A percentile compares a stretch with the other conserved stretches of the same genome.
phyloP scores from a whole-genome alignment of 257 asterid species.

The Striga asiatica region DNA sequence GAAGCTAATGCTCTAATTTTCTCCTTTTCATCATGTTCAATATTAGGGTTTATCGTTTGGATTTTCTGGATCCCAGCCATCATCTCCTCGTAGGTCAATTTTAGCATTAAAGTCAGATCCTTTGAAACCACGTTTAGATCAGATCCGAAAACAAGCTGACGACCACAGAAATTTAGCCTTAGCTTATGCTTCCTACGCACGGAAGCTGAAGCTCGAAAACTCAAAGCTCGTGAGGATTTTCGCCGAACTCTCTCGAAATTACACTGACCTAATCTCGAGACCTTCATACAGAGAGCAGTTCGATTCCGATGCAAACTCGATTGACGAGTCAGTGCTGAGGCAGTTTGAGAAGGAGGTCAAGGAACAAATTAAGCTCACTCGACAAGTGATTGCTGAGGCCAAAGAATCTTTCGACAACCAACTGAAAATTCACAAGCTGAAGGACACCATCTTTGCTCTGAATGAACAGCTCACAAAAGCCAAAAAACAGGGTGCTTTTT shows the following conservation, averaged over 20 bases:
- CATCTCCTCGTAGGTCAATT: conserved; percentile 33
- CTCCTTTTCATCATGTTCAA: neutral
- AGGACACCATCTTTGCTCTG: conserved; percentile 57
- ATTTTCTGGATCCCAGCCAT: conserved; percentile 24
- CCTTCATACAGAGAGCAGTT: conserved; percentile 38
- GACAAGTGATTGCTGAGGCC: conserved; percentile 58
- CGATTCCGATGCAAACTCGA: conserved; percentile 31
- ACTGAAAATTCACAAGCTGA: conserved; percentile 60
- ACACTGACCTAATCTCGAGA: conserved; percentile 45
- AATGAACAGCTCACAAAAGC: conserved; percentile 59
- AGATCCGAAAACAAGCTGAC: conserved; percentile 64
- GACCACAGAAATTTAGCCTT: conserved; percentile 48
- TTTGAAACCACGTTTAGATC: conserved; percentile 57
- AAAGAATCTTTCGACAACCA: conserved; percentile 66
- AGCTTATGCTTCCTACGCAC: conserved; percentile 61
- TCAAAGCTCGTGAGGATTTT: conserved; percentile 54
- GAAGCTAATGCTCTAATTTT: conserved; percentile 1
- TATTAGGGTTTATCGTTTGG: conserved; percentile 30
- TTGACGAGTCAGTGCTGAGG: conserved; percentile 45
- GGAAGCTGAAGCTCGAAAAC: conserved; percentile 65
- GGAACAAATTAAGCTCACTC: conserved; percentile 46
- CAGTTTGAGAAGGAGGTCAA: conserved; percentile 73
- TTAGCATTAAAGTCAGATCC: conserved; percentile 61
- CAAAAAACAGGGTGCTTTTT: conserved; percentile 68
- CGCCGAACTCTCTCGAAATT: conserved; percentile 51